phyloP scores from a whole-genome alignment of 202 grass and related monocot genomes.

The Saccharum hybrid region DNA sequence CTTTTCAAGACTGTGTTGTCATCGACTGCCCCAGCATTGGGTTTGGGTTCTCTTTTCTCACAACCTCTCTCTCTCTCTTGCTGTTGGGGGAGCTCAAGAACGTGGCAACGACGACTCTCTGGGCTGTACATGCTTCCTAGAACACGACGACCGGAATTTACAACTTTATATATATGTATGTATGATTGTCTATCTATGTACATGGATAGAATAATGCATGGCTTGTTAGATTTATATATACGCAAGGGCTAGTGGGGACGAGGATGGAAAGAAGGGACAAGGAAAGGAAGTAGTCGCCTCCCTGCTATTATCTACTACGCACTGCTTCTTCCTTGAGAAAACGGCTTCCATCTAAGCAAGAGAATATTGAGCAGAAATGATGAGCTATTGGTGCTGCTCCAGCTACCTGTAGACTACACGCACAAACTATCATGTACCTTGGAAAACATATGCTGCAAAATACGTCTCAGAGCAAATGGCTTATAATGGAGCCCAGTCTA shows the following conservation, averaged over 20 bases:
- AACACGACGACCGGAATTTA: conserved; percentile 34
- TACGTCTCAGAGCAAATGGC: too few relatives aligned
- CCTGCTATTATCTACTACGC: conserved; percentile 41
- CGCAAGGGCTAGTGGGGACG: neutral
- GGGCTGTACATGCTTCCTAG: conserved; percentile 34
- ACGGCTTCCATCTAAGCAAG: neutral
- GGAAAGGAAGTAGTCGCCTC: conserved; percentile 42
- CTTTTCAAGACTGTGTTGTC: conserved; percentile 26
- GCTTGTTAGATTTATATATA: neutral
- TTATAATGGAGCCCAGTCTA: too few relatives aligned
- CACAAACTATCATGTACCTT: too few relatives aligned
- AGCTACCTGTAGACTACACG: neutral
- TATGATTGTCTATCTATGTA: neutral
- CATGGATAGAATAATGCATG: conserved; percentile 10
- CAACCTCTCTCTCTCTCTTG: conserved; percentile 21
- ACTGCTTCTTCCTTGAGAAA: neutral
- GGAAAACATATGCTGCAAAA: too few relatives aligned
- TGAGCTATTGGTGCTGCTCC: neutral
- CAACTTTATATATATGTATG: neutral
- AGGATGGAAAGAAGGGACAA: neutral
- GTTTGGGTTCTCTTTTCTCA: neutral
- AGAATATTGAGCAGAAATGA: neutral
- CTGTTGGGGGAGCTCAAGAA: conserved; percentile 44
- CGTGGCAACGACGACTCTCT: conserved; percentile 50
- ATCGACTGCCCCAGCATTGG: neutral